These are phyloP conservation scores for Xylariales sp. DNA, from an alignment of 2,329 filamentous ascomycete genomes.

Conservation along the genomic window DNA sequence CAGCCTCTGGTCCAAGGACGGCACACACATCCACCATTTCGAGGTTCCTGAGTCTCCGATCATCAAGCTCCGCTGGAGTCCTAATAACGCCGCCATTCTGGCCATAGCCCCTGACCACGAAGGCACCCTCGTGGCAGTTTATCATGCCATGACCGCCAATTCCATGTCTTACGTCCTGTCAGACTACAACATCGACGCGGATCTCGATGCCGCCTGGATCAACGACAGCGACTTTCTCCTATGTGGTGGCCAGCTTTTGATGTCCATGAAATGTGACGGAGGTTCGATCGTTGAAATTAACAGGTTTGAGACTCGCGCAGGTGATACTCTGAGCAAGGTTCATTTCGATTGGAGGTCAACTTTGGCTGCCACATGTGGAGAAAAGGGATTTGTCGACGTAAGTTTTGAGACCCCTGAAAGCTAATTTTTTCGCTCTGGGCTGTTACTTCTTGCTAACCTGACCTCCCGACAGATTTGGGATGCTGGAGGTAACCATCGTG, in stretches of 20 bases:
- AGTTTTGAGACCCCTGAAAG: slow-evolving; percentile 20
- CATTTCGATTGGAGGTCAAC: slow-evolving; percentile 51
- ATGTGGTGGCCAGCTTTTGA: slow-evolving; percentile 52
- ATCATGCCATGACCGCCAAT: slow-evolving; percentile 37
- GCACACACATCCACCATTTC: slow-evolving; percentile 46
- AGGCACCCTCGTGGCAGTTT: slow-evolving; percentile 52
- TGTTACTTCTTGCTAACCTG: slow-evolving; percentile 6
- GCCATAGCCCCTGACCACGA: slow-evolving; percentile 52
- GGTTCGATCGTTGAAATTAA: slow-evolving; percentile 39
- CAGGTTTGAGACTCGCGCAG: slow-evolving; percentile 48
- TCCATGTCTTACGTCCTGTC: slow-evolving; percentile 44
- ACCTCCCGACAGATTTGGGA: slow-evolving; percentile 48
- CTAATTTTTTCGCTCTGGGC: too few species aligned
- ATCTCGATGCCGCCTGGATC: slow-evolving; percentile 58
- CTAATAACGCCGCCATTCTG: slow-evolving; percentile 48
- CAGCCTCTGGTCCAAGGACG: slow-evolving; percentile 52
- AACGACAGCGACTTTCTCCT: slow-evolving; percentile 54
- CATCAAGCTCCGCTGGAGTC: slow-evolving; percentile 59
- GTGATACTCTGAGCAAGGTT: slow-evolving; percentile 51
- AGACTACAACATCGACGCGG: slow-evolving; percentile 44
- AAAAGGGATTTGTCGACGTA: slow-evolving; percentile 58
- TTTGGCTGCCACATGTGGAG: slow-evolving; percentile 54
- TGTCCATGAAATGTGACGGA: slow-evolving; percentile 43
- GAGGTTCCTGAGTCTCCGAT: slow-evolving; percentile 57
- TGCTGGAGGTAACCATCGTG: slow-evolving; percentile 45